Evolutionary conservation across 805 yeast genomes (phyloP), one percentile per base, ranked within the genome.

Genomic region (Lachancea quebecensis): DNA sequence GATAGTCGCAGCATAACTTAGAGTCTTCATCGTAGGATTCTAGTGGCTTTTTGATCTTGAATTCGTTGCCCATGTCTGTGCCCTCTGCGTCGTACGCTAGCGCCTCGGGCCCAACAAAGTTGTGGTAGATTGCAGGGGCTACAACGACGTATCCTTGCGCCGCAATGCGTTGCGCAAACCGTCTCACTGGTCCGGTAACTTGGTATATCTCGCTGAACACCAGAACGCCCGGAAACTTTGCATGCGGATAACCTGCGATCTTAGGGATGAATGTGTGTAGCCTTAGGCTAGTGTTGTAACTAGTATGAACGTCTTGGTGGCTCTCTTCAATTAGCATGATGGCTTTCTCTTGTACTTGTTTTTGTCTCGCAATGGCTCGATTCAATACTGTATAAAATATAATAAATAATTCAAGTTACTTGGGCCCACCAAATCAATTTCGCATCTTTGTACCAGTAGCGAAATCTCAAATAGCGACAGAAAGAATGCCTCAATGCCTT

Each of bases 201-300:
- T 85, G 95, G 63, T 85, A 85, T 53, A 85, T 85, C 62, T 85
- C 95, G 45, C 86, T 78, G 65, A 79, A 85, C 12, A 84, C 86
- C 30, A 85, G 64, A 2, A 85, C 93, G 34, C 85, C 95, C 1
- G 95, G 93, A 58, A 84, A 85, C 58, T 79, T 81, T 45, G 85
- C 93, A 34, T 72, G 65, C n/a, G 93, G 91, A 65, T 82, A 84
- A 44, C 81, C 81, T 34, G 81, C 76, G 42, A 85, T 73, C 52
- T 71, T 75, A 11, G 95, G 95, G 42, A 81, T 84, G 62, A 64
- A 84, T 16, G 77, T 73, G 63, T 69, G 81, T 35, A 85, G 67
- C 46, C 93, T 72, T 74, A 85, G 74, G 27, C 79, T 75, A 12
- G 88, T 80, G 25, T 81, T 85, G 48, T 72, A 72, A 2, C 85